These are phyloP conservation scores for Fomitopsis betulina DNA, from an alignment of 1,284 basidiomycete genomes.

Conservation along the genomic window DNA sequence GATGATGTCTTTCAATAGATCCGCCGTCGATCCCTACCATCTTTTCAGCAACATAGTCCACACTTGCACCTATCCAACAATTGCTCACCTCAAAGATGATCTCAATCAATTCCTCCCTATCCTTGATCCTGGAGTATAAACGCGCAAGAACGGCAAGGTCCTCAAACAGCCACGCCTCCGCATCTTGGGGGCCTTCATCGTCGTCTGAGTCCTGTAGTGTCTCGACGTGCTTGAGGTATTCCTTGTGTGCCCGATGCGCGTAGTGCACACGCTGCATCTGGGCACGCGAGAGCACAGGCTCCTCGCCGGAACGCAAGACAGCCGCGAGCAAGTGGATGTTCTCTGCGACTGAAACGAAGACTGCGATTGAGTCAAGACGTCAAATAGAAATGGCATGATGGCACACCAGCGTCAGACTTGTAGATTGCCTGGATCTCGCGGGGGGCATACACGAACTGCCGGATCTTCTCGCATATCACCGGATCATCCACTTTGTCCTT, in stretches of 20 bases:
- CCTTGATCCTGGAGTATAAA: conserved; percentile 76
- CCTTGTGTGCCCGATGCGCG: conserved; percentile 72
- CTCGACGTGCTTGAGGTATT: conserved; percentile 64
- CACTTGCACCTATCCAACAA: too few species aligned
- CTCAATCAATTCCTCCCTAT: conserved; percentile 90
- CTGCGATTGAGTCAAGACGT: neutral
- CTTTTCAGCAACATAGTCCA: neutral
- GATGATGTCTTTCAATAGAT: conserved; percentile 96
- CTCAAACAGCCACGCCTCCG: conserved; percentile 94
- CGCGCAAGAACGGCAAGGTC: conserved; percentile 80
- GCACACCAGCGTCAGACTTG: conserved; percentile 72
- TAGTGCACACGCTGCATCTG: conserved; percentile 78
- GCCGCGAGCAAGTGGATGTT: conserved; percentile 77
- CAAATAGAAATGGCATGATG: conserved; percentile 5
- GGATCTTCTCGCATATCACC: conserved; percentile 84
- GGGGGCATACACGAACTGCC: conserved; percentile 82
- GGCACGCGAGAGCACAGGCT: conserved; percentile 67
- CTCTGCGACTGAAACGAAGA: conserved; percentile 48
- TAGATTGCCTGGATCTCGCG: conserved; percentile 83
- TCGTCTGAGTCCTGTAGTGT: conserved; percentile 80
- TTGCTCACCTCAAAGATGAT: conserved; percentile 86
- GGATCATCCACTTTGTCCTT: conserved; percentile 88
- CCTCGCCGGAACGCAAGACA: conserved; percentile 79
- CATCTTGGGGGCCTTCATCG: conserved; percentile 87
- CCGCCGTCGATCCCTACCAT: conserved; percentile 84